Evolutionary conservation across 2,329 filamentous ascomycete species (phyloP), one percentile per base, ranked within the genome.

Genomic region (Periconia sp.): DNA sequence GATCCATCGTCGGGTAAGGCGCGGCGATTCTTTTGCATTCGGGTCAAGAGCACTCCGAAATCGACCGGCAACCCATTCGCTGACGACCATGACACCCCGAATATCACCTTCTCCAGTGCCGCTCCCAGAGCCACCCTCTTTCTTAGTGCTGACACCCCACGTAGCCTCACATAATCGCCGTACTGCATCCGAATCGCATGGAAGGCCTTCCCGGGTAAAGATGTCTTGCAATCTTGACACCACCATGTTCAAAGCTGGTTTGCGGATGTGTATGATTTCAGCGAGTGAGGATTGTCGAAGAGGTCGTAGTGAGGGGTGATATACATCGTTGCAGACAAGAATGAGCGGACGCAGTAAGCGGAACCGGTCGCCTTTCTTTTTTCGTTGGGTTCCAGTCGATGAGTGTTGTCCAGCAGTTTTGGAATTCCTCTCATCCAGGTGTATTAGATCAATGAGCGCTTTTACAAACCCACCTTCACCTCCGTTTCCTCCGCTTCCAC

Each of bases 321-420:
- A 99, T 1, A 97, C 86, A 71, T 99, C 95, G 65, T 99, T 99
- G 78, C 94, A 99, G 63, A 99, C 94, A 45, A 99, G 80, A 47
- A 99, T 91, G 30, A 99, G 79, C 0, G 94, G 94, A 44, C 94
- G 83, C 75, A 96, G 84, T 57, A 97, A 82, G 41, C 89, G 85
- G 69, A 99, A 99, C 54, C 87, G 88, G 65, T 97, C 93, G 0
- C 87, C 88, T 70, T 91, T 93, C 73, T 84, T 91, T 74, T 86
- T 90, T 61, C 80, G 84, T 45, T 55, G 80, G 1, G 63, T 51
- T 74, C 41, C 63, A 1, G 68, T 63, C 15, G 68, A 62, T 20
- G 56, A 55, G 55, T 77, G 72, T 11, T 70, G 68, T 3, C 70
- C 72, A 11, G 72, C 51, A 15, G 62, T 68, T 37, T 67, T 74